phyloP scores from a whole-genome alignment of 73 alveolate species.

The Paramecium sexaurelia region DNA sequence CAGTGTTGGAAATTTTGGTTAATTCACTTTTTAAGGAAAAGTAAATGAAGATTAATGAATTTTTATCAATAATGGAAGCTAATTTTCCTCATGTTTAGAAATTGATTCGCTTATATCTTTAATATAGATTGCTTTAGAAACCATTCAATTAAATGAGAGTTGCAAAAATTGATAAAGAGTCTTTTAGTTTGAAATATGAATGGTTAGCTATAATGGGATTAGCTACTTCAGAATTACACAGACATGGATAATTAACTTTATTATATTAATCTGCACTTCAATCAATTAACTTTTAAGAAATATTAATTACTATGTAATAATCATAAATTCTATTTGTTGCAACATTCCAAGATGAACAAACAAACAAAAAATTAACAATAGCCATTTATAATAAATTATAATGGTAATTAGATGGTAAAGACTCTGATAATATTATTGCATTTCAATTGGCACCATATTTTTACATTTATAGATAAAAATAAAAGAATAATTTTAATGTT shows the following conservation, averaged over 20 bases:
- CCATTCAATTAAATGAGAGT: constrained; percentile 45
- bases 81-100: neutral
- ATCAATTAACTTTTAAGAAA: neutral
- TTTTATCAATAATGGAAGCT: constrained; percentile 1
- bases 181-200: constrained; percentile 21
- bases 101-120: neutral
- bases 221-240: neutral
- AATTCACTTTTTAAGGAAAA: constrained; percentile 6
- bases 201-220: constrained; percentile 53
- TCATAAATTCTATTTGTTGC: neutral
- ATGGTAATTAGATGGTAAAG: constrained; percentile 4
- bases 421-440: neutral
- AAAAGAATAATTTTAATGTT: neutral
- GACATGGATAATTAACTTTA: constrained; percentile 39
- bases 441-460: neutral
- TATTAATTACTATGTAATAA: neutral
- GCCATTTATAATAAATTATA: constrained; percentile 5
- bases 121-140: neutral
- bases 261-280: constrained; percentile 17
- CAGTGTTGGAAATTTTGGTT: neutral
- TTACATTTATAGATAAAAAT: neutral
- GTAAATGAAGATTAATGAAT: constrained; percentile 11
- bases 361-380: neutral
- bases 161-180: constrained; percentile 21
- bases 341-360: constrained; percentile 12